Base-by-base conservation (phyloP, 441 rosid species). In the Flueggea neowawraea region DNA sequence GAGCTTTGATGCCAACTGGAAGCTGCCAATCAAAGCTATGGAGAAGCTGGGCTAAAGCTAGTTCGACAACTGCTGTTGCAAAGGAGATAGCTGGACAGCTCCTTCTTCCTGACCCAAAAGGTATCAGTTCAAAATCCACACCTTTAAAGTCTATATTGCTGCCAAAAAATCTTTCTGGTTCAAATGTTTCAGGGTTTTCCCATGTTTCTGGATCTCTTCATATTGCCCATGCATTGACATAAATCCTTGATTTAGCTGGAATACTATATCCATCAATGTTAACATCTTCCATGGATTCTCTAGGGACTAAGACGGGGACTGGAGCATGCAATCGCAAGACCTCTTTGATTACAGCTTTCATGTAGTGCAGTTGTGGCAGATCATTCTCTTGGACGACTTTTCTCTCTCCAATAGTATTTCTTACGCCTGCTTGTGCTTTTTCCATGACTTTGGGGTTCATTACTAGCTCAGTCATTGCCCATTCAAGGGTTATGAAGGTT, bases 381-480 rank as follows among this genome's bases (percentile, higher is more conserved):
- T 76, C 84, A 58, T 63, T 62, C 65, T 84, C 82, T 66, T 59
- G 60, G 51, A 82, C 84, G 15, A 64, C 47, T 68, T 51, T 59
- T 66, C 78, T 74, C 45, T 76, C 67, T 48, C 84, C 84, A 3
- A 78, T 57, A 22, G 73, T 12, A 15, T 70, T 62, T 45, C 78
- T 58, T 14, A 84, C 72, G 65, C 84, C 86, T 0, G 75, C 81
- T 75, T 84, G 90, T 33, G 78, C 84, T 65, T 70, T 84, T 53
- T 52, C 70, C 81, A 86, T 74, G 43, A 62, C 77, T 54, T 39
- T 33, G 1, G 78, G 89, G 55, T 81, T 82, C 76, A 68, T 73
- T 16, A 68, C 64, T 39, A 84, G 82, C 71, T 84, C 86, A 63
- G 87, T 81, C 87, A 89, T 86, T 48, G 78, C 78, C 96, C 96